A percentile compares a stretch with the other conserved stretches of the same genome.
Evolutionary conservation across 2,329 filamentous ascomycete species (phyloP).

Genomic region (Cercospora sojina): DNA sequence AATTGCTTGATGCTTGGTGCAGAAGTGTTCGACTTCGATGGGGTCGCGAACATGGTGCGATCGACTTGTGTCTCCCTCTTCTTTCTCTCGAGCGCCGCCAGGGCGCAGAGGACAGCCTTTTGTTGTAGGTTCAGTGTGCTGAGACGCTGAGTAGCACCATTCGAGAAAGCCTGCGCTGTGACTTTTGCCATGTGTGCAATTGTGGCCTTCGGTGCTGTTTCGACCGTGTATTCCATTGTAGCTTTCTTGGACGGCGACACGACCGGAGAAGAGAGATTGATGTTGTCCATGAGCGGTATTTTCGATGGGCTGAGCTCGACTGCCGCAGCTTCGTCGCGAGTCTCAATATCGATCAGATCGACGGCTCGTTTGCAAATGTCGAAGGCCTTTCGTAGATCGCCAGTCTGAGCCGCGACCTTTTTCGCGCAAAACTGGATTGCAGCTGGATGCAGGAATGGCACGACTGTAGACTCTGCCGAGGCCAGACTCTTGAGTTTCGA

Average conservation of each 20-base stretch:
- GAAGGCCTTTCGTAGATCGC: constrained; percentile 91
- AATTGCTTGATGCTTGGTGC: constrained; percentile 81
- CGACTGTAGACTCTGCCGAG: constrained; percentile 42
- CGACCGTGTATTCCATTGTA: constrained; percentile 57
- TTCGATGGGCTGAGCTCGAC: constrained; percentile 63
- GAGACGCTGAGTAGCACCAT: constrained; percentile 80
- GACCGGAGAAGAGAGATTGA: constrained; percentile 64
- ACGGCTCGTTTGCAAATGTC: constrained; percentile 88
- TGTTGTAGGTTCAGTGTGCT: constrained; percentile 91
- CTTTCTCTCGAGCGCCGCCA: constrained; percentile 81
- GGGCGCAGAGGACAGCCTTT: constrained; percentile 86
- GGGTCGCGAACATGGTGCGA: constrained; percentile 39
- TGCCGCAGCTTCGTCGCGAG: constrained; percentile 66
- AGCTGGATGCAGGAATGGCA: constrained; percentile 90
- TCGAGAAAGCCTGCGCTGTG: constrained; percentile 84
- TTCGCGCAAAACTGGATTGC: constrained; percentile 92
- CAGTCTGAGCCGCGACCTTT: constrained; percentile 91
- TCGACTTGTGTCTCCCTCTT: constrained; percentile 51
- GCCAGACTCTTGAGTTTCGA: constrained; percentile 72
- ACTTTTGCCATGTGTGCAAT: constrained; percentile 91
- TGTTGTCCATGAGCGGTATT: constrained; percentile 75
- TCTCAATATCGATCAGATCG: constrained; percentile 84
- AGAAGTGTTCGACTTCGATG: constrained; percentile 42
- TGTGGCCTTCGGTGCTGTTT: constrained; percentile 81
- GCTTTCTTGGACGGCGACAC: constrained; percentile 47